These are phyloP conservation scores for Ogataea pilisensis DNA, from an alignment of 805 yeast species.

Conservation along the genomic window DNA sequence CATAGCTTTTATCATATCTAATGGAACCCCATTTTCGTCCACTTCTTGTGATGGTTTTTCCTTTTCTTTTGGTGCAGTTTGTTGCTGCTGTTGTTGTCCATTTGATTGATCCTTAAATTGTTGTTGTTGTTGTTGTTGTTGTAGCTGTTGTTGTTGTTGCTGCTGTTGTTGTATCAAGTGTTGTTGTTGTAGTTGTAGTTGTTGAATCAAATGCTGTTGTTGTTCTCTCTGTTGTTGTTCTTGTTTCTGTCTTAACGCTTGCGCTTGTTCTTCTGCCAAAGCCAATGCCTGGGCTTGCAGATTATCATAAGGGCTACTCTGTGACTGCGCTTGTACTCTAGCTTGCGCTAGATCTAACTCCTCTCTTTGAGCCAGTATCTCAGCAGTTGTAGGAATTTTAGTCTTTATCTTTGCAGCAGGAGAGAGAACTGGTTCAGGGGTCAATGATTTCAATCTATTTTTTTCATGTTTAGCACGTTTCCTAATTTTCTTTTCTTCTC, in stretches of 20 bases:
- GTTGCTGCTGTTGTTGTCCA: neutral
- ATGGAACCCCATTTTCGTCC: slow-evolving; percentile 18
- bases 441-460: neutral
- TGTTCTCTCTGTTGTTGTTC: neutral
- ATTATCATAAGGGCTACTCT: neutral
- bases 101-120: neutral
- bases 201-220: no score
- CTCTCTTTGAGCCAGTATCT: neutral
- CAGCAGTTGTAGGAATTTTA: neutral
- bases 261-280: neutral
- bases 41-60: neutral
- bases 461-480: neutral
- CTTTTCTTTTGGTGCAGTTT: neutral
- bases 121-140: neutral
- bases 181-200: no score
- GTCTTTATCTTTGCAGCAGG: neutral
- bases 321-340: neutral
- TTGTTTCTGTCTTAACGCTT: neutral
- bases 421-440: neutral
- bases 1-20: slow-evolving; percentile 25
- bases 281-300: neutral
- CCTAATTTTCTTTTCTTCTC: neutral
- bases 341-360: neutral
- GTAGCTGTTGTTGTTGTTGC: neutral
- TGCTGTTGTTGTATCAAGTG: no score